Percentiles rank a stretch among this genome's conserved stretches.
Evolutionary conservation across 1,284 basidiomycete genomes (phyloP).

Genomic region (Ganoderma multipileum): DNA sequence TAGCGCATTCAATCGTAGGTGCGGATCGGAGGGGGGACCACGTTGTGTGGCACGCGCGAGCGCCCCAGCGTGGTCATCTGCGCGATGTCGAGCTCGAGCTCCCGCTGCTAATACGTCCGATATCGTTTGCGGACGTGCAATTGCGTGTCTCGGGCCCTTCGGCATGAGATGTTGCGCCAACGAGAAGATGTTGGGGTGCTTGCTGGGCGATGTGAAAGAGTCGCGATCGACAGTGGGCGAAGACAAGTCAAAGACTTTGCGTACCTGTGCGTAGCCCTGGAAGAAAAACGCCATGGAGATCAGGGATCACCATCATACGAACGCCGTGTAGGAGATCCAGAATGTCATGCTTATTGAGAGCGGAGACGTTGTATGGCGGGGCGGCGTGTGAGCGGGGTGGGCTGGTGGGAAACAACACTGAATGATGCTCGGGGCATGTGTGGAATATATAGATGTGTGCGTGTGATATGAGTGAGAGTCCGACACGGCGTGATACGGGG

Average conservation of each 20-base stretch:
- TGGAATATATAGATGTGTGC: conserved; percentile 7
- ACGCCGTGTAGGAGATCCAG: neutral
- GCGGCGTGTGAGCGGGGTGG: neutral
- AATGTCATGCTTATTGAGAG: conserved; percentile 3
- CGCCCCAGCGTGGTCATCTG: neutral
- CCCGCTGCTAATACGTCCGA: neutral
- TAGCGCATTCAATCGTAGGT: neutral
- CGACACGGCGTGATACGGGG: neutral
- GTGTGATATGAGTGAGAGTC: conserved; percentile 5
- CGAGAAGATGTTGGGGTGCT: neutral
- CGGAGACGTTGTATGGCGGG: neutral
- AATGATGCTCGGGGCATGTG: conserved; percentile 9
- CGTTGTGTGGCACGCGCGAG: neutral
- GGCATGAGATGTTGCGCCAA: neutral
- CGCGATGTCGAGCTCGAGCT: neutral
- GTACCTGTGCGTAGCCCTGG: neutral
- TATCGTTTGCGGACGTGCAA: neutral
- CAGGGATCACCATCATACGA: neutral
- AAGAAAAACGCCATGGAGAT: neutral
- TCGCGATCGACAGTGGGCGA: neutral
- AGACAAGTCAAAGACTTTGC: neutral
- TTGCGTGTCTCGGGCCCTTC: neutral
- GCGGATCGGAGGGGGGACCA: neutral
- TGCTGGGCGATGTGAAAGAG: neutral
- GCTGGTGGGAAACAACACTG: neutral